Conservation (phyloP, 2,329 filamentous ascomycete species). For the Colletotrichum noveboracense region DNA sequence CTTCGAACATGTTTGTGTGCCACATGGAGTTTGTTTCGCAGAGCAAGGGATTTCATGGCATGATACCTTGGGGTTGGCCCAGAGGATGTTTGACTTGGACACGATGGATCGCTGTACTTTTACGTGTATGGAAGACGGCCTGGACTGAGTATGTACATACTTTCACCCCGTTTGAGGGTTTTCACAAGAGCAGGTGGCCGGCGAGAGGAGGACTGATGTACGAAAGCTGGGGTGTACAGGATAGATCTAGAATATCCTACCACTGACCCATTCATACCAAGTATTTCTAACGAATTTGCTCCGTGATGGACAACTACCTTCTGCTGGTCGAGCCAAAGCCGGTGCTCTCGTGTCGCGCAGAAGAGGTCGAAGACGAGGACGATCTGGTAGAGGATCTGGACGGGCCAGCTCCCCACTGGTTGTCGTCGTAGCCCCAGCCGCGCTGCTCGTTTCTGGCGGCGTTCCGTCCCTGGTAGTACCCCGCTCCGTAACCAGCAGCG, state of each 20-base stretch:
- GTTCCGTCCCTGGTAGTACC: conserved; percentile 38
- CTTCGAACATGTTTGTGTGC: conserved; percentile 1
- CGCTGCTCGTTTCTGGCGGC: conserved; percentile 28
- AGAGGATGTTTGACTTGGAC: conserved; percentile 20
- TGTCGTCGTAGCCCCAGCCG: conserved; percentile 36
- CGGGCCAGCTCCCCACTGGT: conserved; percentile 34
- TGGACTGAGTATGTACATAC: conserved; percentile 21
- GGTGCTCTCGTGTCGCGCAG: conserved; percentile 68
- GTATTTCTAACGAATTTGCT: not conserved
- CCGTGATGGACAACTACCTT: conserved; percentile 40
- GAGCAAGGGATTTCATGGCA: conserved; percentile 14
- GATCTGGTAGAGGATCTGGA: conserved; percentile 42
- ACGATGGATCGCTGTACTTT: conserved; percentile 23
- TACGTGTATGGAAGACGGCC: conserved; percentile 22
- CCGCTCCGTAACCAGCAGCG: conserved; percentile 71
- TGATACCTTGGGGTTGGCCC: conserved; percentile 21
- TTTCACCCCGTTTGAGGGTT: not conserved
- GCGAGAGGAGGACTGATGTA: not conserved
- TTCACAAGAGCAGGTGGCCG: not conserved
- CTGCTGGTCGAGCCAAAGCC: conserved; percentile 75
- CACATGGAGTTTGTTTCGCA: conserved; percentile 18
- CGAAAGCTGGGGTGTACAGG: not conserved
- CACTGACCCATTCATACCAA: conserved; percentile 1
- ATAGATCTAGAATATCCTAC: conserved; percentile 21
- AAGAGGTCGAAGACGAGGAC: conserved; percentile 51